These are phyloP conservation scores for Nicotiana benthamiana DNA, from an alignment of 257 asterid genomes.

Conservation along the genomic window DNA sequence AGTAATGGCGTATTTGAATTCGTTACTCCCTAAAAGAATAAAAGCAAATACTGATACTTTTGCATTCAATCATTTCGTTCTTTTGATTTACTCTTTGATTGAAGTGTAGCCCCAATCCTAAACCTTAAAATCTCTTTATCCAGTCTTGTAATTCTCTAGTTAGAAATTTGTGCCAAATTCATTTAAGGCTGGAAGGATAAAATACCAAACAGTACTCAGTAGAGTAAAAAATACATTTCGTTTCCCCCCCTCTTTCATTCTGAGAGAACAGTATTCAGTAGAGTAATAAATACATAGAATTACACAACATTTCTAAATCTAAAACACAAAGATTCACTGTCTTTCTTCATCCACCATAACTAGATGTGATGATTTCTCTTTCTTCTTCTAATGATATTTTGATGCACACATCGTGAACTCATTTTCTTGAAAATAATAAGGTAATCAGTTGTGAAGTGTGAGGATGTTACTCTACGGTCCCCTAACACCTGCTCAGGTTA, in stretches of 20 bases:
- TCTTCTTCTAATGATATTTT: not conserved
- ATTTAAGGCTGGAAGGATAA: too few species aligned
- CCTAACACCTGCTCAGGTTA: slow-evolving; percentile 75
- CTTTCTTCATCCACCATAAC: not conserved
- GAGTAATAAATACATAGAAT: not conserved
- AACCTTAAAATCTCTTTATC: not conserved
- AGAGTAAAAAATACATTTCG: not conserved
- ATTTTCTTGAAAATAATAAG: not conserved
- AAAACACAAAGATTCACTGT: not conserved
- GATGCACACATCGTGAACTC: not conserved
- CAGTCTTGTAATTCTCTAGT: not conserved
- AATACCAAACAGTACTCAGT: too few species aligned
- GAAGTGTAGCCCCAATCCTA: not conserved
- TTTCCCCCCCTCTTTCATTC: not conserved
- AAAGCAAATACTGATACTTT: too few species aligned
- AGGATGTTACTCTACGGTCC: slow-evolving; percentile 80
- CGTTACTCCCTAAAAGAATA: too few species aligned
- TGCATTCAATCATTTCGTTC: too few species aligned
- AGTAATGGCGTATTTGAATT: too few species aligned
- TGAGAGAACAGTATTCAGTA: not conserved
- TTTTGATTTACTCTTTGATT: too few species aligned
- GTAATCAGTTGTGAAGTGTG: not conserved
- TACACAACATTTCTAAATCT: not conserved
- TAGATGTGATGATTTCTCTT: not conserved
- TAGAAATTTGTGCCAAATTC: not conserved